Conservation (phyloP, 352 stramenopile genomes). For the Globisporangium heterothallicum region DNA sequence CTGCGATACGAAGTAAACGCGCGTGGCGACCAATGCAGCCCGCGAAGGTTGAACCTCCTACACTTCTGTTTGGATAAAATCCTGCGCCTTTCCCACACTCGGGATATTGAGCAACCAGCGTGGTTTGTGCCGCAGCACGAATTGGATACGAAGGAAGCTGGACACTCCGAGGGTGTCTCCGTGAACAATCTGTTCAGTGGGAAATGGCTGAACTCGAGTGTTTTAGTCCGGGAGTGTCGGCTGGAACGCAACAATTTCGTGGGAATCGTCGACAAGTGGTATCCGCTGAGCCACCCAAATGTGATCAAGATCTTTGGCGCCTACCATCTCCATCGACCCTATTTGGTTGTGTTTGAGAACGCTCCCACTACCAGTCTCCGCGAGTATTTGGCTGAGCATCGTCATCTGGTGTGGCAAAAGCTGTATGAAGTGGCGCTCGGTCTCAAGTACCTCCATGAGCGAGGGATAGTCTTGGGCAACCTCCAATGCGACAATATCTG, state of each 20-base stretch:
- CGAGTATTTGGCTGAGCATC: background rate
- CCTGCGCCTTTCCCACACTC: background rate
- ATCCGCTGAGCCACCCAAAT: background rate
- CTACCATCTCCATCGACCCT: slow-evolving; percentile 1
- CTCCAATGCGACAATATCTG: background rate
- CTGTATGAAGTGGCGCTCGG: slow-evolving; percentile 3
- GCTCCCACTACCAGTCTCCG: background rate
- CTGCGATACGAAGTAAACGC: slow-evolving; percentile 3
- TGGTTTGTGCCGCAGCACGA: background rate
- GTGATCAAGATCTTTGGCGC: background rate
- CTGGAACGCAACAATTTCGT: background rate
- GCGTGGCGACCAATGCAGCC: background rate
- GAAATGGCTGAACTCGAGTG: background rate
- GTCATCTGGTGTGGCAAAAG: slow-evolving; percentile 1
- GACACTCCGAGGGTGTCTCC: background rate
- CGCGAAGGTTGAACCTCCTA: background rate
- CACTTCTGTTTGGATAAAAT: slow-evolving; percentile 3
- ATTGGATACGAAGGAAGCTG: background rate
- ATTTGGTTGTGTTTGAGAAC: background rate
- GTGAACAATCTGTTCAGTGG: background rate
- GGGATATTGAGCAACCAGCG: background rate
- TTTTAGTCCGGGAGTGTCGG: background rate
- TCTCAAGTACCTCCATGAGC: slow-evolving; percentile 2
- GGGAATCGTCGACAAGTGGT: background rate
- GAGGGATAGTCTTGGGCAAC: background rate